Evolutionary conservation across 1,139 yeast species (phyloP), one percentile per base, ranked within the genome.

Genomic region (Geotrichum cucujoidarum): DNA sequence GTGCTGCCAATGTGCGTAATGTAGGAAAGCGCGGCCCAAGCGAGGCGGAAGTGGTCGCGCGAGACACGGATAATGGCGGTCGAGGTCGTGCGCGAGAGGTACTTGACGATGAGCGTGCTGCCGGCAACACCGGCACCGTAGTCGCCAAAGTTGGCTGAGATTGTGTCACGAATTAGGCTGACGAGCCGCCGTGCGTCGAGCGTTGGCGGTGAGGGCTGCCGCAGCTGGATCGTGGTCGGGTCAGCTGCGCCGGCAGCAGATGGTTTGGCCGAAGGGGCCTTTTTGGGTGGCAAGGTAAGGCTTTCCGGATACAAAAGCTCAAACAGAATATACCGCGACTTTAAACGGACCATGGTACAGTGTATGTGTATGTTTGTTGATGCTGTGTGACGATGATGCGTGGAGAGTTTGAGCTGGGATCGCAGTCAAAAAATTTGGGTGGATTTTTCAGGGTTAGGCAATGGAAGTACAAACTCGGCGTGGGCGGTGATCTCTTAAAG

Each of bases 1-100:
- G 64, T 62, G n/a, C 75, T 78, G 27, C 74, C 80, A 1, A 88
- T 59, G 25, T 69, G 67, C 40, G 71, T 73, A n/a, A 88, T 76
- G 51, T 84, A 69, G 0, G 86, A 73, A 54, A 90, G 63, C 0
- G 95, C 87, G 0, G 84, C 89, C 55, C 87, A 71, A 1, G 87
- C 78, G 10, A 75, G 60, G 40, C 81, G 78, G 47, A 74, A 76
- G 50, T 81, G 79, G 47, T 78, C 85, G 48, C 95, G 67, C 10
- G 83, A 75, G 51, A 94, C 85, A 55, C 95, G 74, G 24, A 90
- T 61, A 2, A 92, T 90, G 0, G 97, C 97, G 0, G 90, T 81
- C 0, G 90, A 80, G 0, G 97, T 89, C 59, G 75, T 76, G 47
- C 79, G 80, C 21, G 95, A 85, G 66, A 86, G 90, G 62, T 89